phyloP scores from a whole-genome alignment of 2,329 filamentous ascomycete species.

The Curvularia sp. region DNA sequence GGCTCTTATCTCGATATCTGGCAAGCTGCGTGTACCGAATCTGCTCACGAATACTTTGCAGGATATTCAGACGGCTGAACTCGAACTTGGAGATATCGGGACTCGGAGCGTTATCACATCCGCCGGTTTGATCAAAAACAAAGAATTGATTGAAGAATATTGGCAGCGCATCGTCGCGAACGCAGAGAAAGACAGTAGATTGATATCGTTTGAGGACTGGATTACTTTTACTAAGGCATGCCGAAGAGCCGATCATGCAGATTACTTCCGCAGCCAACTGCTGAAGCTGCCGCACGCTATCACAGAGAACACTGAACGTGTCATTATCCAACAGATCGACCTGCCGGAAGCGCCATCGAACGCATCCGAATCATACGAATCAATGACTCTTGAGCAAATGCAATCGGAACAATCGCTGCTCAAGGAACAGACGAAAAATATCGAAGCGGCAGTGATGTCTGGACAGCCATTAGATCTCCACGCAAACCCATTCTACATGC shows the following conservation, averaged over 20 bases:
- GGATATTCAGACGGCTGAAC: slow-evolving; percentile 30
- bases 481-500: slow-evolving; percentile 47
- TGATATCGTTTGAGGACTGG: slow-evolving; percentile 42
- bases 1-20: slow-evolving; percentile 43
- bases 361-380: slow-evolving; percentile 5
- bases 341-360: slow-evolving; percentile 5
- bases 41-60: slow-evolving; percentile 33
- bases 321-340: slow-evolving; percentile 18
- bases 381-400: slow-evolving; percentile 28
- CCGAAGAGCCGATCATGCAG: slow-evolving; percentile 25
- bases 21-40: slow-evolving; percentile 33
- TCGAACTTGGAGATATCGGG: slow-evolving; percentile 32
- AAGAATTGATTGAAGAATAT: slow-evolving; percentile 35
- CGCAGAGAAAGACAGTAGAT: slow-evolving; percentile 31
- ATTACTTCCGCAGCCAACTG: slow-evolving; percentile 39
- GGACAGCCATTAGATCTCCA: slow-evolving; percentile 46
- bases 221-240: slow-evolving; percentile 43
- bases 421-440: slow-evolving; percentile 35
- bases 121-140: slow-evolving; percentile 37
- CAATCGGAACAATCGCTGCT: slow-evolving; percentile 28
- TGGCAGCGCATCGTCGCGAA: slow-evolving; percentile 38
- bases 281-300: slow-evolving; percentile 35
- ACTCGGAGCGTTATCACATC: slow-evolving; percentile 36
- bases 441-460: slow-evolving; percentile 43
- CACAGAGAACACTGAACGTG: slow-evolving; percentile 17